Base-by-base conservation (phyloP, 441 rosid species). In the Dalechampia spathulata region DNA sequence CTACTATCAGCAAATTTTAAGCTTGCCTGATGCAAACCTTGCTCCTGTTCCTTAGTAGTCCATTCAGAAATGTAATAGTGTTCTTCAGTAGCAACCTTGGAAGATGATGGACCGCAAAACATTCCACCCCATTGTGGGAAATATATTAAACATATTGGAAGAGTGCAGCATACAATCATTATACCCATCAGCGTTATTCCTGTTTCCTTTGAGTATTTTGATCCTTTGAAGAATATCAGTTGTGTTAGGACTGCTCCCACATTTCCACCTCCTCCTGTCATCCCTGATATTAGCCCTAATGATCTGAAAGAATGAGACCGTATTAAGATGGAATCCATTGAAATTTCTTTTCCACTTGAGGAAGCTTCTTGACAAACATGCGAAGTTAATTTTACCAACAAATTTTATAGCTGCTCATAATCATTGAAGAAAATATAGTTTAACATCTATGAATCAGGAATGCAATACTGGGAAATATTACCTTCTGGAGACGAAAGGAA, bases 41-140 rank as follows among this genome's bases (percentile, higher is more conserved):
- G 76, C 21, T 58, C 76, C 61, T 52, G 65, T 72, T 91, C 98
- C 34, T 73, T 57, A 0, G 62, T 9, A 41, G 19, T 77, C 98
- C 98, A 91, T 49, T 91, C 98, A 0, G 89, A 53, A 67, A 82
- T 57, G 60, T 91, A 86, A 45, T 91, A 91, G 4, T 75, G 88
- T 76, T 87, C 91, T 69, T 88, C 98, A 0, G 80, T 75, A 14
- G 76, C 49, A 4, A 58, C 30, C 17, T 74, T 70, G 23, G 32
- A 11, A 4, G 75, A 61, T 0, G 92, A 81, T 0, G 96, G 89
- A 12, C 89, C 85, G 46, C 82, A 83, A 52, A 90, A 80, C 89
- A 91, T 86, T 50, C 98, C 96, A 23, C 93, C 98, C 98, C 98
- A 88, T 46, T 88, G 96, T 2, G 96, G 95, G 70, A 91, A 91